phyloP scores from a whole-genome alignment of 2,329 filamentous ascomycete genomes.

The Lasiodiplodia theobromae region DNA sequence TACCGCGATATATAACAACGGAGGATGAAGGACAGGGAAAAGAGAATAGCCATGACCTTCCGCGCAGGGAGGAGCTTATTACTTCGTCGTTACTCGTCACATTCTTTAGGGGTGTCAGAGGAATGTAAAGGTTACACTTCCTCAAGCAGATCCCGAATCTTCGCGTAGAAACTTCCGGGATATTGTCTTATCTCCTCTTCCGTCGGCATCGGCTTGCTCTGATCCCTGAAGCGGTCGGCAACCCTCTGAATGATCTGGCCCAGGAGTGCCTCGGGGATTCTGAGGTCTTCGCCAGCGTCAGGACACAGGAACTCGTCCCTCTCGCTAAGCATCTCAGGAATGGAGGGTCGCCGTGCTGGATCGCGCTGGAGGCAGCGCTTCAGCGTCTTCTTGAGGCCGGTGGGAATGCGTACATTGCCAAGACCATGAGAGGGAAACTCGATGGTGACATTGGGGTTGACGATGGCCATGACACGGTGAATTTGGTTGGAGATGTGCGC shows the following conservation, averaged over 20 bases:
- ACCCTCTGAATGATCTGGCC: slow-evolving; percentile 66
- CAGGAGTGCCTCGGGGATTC: slow-evolving; percentile 62
- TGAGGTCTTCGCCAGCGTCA: slow-evolving; percentile 59
- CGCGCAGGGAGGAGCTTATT: background rate
- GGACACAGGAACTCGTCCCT: slow-evolving; percentile 66
- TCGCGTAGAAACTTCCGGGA: slow-evolving; percentile 56
- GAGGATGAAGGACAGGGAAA: slow-evolving; percentile 6
- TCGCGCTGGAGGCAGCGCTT: slow-evolving; percentile 66
- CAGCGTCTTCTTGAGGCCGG: slow-evolving; percentile 63
- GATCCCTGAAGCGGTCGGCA: slow-evolving; percentile 64
- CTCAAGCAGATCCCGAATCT: slow-evolving; percentile 54
- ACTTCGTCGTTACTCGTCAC: background rate
- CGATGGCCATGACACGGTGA: slow-evolving; percentile 84
- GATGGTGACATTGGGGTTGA: slow-evolving; percentile 77
- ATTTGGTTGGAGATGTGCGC: slow-evolving; percentile 89
- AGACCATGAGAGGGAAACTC: slow-evolving; percentile 74
- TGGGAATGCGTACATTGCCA: slow-evolving; percentile 65
- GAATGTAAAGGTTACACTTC: slow-evolving; percentile 21
- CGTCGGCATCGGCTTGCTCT: slow-evolving; percentile 59
- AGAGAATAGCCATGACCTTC: background rate
- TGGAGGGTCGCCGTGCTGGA: slow-evolving; percentile 62
- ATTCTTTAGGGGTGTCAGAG: background rate
- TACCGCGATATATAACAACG: background rate
- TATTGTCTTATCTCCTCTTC: slow-evolving; percentile 62
- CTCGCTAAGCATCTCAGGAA: slow-evolving; percentile 63